Evolutionary conservation across 169 alveolate species (phyloP).

Genomic region (Eimeria acervulina): DNA sequence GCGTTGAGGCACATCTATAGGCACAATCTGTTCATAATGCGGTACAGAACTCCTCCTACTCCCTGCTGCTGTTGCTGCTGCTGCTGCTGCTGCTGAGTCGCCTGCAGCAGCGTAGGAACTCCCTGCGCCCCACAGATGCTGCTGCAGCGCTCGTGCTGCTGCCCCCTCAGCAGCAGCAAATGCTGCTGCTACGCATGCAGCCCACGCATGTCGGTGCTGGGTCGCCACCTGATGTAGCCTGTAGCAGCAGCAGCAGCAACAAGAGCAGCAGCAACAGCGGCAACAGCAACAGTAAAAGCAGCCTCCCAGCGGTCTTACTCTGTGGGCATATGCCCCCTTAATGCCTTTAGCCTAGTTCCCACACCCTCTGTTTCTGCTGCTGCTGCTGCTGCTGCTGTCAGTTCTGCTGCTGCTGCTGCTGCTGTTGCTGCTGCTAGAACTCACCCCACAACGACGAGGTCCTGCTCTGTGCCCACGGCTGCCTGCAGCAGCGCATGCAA

Average conservation of each 20-base stretch:
- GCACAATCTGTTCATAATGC: slow-evolving; percentile 51
- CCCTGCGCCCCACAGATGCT: slow-evolving; percentile 15
- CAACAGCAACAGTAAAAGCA: background rate
- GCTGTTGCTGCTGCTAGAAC: background rate
- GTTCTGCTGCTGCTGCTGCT: background rate
- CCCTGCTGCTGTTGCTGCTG: background rate
- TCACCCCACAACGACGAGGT: slow-evolving; percentile 49
- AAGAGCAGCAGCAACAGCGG: background rate
- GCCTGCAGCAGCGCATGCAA: slow-evolving; percentile 64
- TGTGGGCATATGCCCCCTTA: background rate
- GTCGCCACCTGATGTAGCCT: slow-evolving; percentile 66
- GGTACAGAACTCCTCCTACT: background rate
- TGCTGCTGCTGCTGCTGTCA: background rate
- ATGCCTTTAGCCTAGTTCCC: background rate
- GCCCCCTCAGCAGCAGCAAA: slow-evolving; percentile 73
- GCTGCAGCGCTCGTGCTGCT: slow-evolving; percentile 43
- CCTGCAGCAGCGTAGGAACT: background rate
- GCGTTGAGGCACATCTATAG: slow-evolving; percentile 40
- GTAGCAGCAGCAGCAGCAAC: background rate
- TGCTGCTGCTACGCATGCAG: slow-evolving; percentile 65
- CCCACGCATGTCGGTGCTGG: slow-evolving; percentile 64
- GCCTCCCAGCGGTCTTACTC: background rate
- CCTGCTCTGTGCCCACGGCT: slow-evolving; percentile 65
- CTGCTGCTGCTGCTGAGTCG: background rate
- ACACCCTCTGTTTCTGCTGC: background rate